Conservation (phyloP, 106 monocot species). For the Dendrobium officinale region DNA sequence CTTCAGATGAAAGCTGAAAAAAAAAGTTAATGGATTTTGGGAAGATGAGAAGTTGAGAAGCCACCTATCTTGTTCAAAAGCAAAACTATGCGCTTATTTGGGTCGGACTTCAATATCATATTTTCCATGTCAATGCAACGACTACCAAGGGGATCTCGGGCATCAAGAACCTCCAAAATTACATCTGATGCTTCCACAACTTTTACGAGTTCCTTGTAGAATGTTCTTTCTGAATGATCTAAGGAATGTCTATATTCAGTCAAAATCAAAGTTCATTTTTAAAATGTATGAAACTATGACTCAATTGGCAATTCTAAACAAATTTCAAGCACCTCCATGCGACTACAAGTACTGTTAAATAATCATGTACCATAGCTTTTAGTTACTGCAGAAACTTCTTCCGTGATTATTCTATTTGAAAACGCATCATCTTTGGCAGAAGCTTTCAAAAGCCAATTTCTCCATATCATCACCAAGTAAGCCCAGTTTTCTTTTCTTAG, state of each 20-base stretch:
- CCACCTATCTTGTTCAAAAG: conserved; percentile 98
- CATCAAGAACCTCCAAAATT: conserved; percentile 97
- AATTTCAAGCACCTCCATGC: neutral
- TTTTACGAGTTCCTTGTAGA: conserved; percentile 91
- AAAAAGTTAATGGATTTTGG: neutral
- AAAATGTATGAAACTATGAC: neutral
- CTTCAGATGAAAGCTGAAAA: neutral
- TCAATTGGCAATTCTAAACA: neutral
- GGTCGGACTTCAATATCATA: conserved; percentile 73
- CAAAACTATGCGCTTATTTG: conserved; percentile 79
- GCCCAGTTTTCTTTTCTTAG: conserved; percentile 76
- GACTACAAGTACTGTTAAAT: neutral
- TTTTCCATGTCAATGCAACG: conserved; percentile 94
- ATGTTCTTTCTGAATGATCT: conserved; percentile 94
- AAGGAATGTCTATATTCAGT: conserved; percentile 10
- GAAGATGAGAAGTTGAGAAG: neutral
- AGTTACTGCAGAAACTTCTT: conserved; percentile 18
- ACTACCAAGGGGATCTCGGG: conserved; percentile 92
- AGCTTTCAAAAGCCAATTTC: conserved; percentile 23
- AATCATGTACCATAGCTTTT: conserved; percentile 47
- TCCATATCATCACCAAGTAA: conserved; percentile 33
- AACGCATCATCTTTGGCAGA: conserved; percentile 27
- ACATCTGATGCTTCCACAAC: conserved; percentile 98
- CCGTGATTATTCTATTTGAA: conserved; percentile 21
- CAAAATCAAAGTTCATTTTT: neutral